Evolutionary conservation across 2,329 filamentous ascomycete species (phyloP), one percentile per base, ranked within the genome.

Genomic region (Leptographium radiaticola): DNA sequence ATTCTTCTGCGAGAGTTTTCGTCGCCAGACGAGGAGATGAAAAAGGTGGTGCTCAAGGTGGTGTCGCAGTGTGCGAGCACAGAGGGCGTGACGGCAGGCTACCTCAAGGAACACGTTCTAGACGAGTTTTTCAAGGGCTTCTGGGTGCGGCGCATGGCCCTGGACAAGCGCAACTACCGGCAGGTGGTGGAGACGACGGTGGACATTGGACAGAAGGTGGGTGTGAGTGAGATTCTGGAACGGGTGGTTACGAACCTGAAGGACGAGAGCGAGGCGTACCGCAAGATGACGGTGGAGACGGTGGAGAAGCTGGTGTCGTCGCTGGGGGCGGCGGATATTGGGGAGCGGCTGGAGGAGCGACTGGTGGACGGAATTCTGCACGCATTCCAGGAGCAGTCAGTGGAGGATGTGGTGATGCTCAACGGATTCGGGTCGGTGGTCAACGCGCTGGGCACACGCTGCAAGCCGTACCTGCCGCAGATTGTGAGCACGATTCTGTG

Each of bases 261-360:
- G 70, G 93, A 98, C 65, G 93, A 98, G 69, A 96, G 87, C 67
- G 93, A 98, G 67, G 86, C 91, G 1, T 98, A 98, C 70, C 84
- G 93, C 50, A 97, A 97, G 75, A 98, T 98, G 93, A 96, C 93
- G 0, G 86, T 98, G 38, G 93, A 98, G 73, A 97, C 93, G 0
- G 83, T 97, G 10, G 93, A 98, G 71, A 98, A 97, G 71, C 83
- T 97, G 49, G 86, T 98, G 63, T 89, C 91, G 16, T 89, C 89
- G 54, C 77, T 97, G 53, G 93, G 93, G 54, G 90, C 91, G 9
- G 91, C 93, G 39, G 93, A 98, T 65, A 90, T 98, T 62, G 87
- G 88, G 30, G 88, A 95, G 68, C 81, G 91, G 43, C 72, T 98
- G 39, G 93, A 98, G 68, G 93, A 97, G 69, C 81, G 89, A 49